A percentile compares a stretch with the other conserved stretches of the same genome.
Conservation (phyloP, 805 yeast genomes). For the Barnettozyma pratensis region DNA sequence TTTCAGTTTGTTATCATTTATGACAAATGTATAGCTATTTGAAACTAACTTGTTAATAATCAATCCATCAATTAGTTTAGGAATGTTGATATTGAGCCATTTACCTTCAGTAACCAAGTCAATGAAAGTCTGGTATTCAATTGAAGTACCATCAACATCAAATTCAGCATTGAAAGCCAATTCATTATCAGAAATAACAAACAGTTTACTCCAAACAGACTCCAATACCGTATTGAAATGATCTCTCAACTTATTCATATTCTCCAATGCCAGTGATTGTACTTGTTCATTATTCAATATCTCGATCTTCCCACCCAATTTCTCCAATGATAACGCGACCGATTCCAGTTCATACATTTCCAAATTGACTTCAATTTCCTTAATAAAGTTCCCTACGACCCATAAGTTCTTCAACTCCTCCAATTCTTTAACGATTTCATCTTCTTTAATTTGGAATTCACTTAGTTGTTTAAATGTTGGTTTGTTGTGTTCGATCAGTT, state of each 20-base stretch:
- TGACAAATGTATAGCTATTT: not conserved
- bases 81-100: slow-evolving; percentile 10
- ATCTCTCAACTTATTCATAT: slow-evolving; percentile 4
- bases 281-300: slow-evolving; percentile 2
- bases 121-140: slow-evolving; percentile 12
- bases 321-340: slow-evolving; percentile 17
- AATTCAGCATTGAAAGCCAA: slow-evolving; percentile 14
- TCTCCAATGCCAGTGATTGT: slow-evolving; percentile 3
- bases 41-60: slow-evolving; percentile 11
- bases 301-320: slow-evolving; percentile 12
- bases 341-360: slow-evolving; percentile 23
- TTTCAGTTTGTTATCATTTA: slow-evolving; percentile 7
- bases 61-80: slow-evolving; percentile 13
- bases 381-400: slow-evolving; percentile 19
- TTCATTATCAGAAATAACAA: slow-evolving; percentile 4
- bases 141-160: slow-evolving; percentile 15
- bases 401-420: slow-evolving; percentile 20
- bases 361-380: slow-evolving; percentile 21
- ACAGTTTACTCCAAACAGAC: slow-evolving; percentile 13
- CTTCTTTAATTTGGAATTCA: slow-evolving; percentile 16
- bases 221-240: slow-evolving; percentile 1
- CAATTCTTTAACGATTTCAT: slow-evolving; percentile 14
- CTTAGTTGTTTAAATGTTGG: slow-evolving; percentile 14
- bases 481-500: slow-evolving; percentile 9
- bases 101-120: slow-evolving; percentile 9